Evolutionary conservation across 306 rosid species (phyloP).

Genomic region (Alnus rubra): DNA sequence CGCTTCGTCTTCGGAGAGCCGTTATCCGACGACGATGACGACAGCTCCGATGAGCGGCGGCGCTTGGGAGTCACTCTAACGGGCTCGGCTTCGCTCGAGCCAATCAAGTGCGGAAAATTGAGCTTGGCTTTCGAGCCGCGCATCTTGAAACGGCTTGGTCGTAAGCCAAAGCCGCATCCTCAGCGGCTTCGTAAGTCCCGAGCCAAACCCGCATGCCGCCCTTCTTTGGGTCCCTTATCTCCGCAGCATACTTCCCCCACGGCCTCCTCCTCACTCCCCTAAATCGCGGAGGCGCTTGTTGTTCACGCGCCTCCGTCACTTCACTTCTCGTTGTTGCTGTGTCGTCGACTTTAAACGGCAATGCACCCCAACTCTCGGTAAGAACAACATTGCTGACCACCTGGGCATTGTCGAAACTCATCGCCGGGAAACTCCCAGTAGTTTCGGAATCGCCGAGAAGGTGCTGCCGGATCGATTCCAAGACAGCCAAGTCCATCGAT

Average conservation of each 20-base stretch:
- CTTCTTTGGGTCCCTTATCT: slow-evolving; percentile 19
- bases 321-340: not conserved
- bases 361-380: not conserved
- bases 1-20: not conserved
- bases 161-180: slow-evolving; percentile 26
- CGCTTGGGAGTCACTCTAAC: slow-evolving; percentile 1
- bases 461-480: not conserved
- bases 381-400: not conserved
- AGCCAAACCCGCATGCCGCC: slow-evolving; percentile 18
- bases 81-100: not conserved
- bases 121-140: slow-evolving; percentile 22
- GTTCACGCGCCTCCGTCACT: not conserved
- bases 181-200: slow-evolving; percentile 21
- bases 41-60: not conserved
- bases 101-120: slow-evolving; percentile 19
- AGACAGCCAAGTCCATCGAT: not conserved
- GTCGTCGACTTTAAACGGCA: too few relatives aligned
- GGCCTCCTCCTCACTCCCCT: slow-evolving; percentile 22
- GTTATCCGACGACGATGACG: not conserved
- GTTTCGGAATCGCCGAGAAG: not conserved
- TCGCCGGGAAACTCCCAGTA: not conserved
- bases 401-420: not conserved
- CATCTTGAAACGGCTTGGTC: slow-evolving; percentile 23
- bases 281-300: not conserved
- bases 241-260: slow-evolving; percentile 27